These are phyloP conservation scores for Thermoascus crustaceus DNA, from an alignment of 2,329 filamentous ascomycete genomes.

Conservation along the genomic window DNA sequence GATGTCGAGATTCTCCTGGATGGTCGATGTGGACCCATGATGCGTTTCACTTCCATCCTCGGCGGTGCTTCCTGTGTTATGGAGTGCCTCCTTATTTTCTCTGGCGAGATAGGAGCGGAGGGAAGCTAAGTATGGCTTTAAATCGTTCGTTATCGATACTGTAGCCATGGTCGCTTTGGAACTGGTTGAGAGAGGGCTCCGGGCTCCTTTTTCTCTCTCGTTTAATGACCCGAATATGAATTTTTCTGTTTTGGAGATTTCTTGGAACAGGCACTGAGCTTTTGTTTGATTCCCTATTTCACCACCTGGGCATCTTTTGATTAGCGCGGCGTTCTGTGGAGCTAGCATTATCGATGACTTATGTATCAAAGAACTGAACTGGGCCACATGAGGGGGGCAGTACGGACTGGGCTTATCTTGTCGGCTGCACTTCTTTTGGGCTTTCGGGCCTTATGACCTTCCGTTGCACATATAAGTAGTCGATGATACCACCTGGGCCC, in stretches of 20 bases:
- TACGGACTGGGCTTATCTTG: conserved; percentile 1
- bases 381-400: background rate
- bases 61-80: background rate
- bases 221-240: background rate
- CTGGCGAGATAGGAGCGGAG: conserved; percentile 19
- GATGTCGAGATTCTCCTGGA: too few species aligned
- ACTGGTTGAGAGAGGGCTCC: background rate
- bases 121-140: conserved; percentile 23
- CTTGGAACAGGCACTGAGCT: too few species aligned
- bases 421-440: background rate
- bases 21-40: too few species aligned
- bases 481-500: too few species aligned
- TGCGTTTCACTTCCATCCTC: too few species aligned
- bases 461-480: too few species aligned
- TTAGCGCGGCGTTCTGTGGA: conserved; percentile 13
- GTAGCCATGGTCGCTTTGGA: conserved; percentile 17
- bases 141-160: conserved; percentile 23
- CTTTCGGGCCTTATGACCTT: background rate
- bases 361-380: background rate
- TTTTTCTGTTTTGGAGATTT: too few species aligned
- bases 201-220: background rate
- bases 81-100: background rate
- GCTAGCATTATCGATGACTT: background rate
- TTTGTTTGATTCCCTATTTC: conserved; percentile 2
- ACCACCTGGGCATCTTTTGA: conserved; percentile 10